Evolutionary conservation across 208 protist species (phyloP), one percentile per base, ranked within the genome.

Genomic region (Wallacemonas sp.): DNA sequence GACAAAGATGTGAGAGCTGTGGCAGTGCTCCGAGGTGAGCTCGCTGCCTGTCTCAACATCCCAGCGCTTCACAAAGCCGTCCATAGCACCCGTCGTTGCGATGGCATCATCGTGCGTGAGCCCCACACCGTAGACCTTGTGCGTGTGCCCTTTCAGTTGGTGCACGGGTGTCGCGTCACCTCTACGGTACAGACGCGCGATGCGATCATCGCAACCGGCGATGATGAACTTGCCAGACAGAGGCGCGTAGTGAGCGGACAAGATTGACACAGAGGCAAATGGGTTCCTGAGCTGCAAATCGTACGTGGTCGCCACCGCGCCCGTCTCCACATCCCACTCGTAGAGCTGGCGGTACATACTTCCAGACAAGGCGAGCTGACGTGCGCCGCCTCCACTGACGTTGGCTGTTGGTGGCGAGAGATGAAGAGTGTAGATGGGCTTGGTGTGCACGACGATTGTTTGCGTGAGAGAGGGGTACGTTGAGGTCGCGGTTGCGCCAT

Each of bases 1-100:
- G n/a, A 70, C 36, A 58, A 94, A 94, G 30, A 94, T 74, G 65
- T 80, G 68, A 2, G 68, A 82, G 26, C 56, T 66, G 66, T 86
- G 82, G 2, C 70, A 75, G 15, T 62, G 30, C 54, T 59, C 51
- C 0, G 30, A 75, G n/a, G 41, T 58, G n/a, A 86, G 24, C 36
- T 46, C 68, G 21, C 1, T 47, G 12, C 69, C 72, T 8, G 73
- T 83, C 9, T 45, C 42, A 21, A 82, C 70, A 59, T 94, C 85
- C 84, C 84, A 94, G 44, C 68, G 46, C 38, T 80, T 77, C 41
- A 90, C 59, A 0, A 49, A 68, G 24, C 62, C 53, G 53, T 93
- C 86, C 82, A 93, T 93, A 31, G 78, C 75, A 1, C 61, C 75
- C 5, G 86, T 84, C 14, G 66, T 73, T n/a, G 72, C 62, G 30